Percentiles rank a stretch among this genome's conserved stretches.
Conservation (phyloP, 345 rosid genomes). For the Mangifera indica region DNA sequence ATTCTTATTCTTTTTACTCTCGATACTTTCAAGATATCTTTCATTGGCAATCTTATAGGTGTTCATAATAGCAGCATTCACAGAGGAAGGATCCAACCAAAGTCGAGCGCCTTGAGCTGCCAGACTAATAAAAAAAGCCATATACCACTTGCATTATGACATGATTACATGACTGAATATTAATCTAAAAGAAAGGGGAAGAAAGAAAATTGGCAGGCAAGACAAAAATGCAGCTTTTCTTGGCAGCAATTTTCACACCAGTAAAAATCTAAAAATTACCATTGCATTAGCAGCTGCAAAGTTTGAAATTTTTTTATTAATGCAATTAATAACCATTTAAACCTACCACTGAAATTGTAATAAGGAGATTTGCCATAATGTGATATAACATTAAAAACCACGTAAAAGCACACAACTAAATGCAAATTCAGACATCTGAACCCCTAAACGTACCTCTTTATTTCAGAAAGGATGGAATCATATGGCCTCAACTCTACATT, state of each 20-base stretch:
- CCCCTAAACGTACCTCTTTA: conserved; percentile 55
- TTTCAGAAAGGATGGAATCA: conserved; percentile 66
- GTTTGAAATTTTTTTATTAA: not conserved
- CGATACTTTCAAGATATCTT: conserved; percentile 37
- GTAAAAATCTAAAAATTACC: not conserved
- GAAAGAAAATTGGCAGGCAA: not conserved
- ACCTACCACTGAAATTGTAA: not conserved
- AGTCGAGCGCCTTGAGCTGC: conserved; percentile 68
- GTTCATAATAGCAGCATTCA: conserved; percentile 75
- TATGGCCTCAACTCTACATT: conserved; percentile 72
- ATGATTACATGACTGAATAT: not conserved
- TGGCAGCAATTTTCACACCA: not conserved
- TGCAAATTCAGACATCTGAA: not conserved
- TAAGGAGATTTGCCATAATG: not conserved
- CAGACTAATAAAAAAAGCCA: conserved; percentile 43
- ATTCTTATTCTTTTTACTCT: conserved; percentile 31
- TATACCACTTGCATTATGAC: not conserved
- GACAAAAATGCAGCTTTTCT: not conserved
- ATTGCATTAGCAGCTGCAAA: not conserved
- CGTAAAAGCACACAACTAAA: conserved; percentile 5
- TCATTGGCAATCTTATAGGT: conserved; percentile 68
- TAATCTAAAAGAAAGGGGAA: not conserved
- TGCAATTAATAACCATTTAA: not conserved
- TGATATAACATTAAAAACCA: not conserved
- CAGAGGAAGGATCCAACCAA: conserved; percentile 82